phyloP scores from a whole-genome alignment of 1,139 yeast genomes.

The Pichia sp. region DNA sequence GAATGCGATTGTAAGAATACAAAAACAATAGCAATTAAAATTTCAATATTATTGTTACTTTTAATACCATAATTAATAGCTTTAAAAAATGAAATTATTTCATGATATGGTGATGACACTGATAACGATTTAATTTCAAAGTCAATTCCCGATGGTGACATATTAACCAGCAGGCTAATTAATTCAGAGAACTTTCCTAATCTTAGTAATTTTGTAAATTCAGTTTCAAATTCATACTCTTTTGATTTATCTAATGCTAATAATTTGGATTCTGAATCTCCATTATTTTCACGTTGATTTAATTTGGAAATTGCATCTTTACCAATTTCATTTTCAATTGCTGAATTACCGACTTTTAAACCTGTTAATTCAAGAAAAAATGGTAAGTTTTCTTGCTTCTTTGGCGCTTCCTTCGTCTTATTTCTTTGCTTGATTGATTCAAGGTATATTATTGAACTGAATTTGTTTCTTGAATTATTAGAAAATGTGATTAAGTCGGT shows the following conservation, averaged over 20 bases:
- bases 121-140: conserved; percentile 79
- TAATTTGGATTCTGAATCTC: conserved; percentile 17
- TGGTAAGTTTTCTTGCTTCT: conserved; percentile 80
- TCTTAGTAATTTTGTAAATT: conserved; percentile 63
- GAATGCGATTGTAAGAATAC: conserved; percentile 74
- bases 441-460: conserved; percentile 69
- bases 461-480: conserved; percentile 68
- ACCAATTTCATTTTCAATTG: conserved; percentile 53
- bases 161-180: conserved; percentile 46
- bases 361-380: conserved; percentile 67
- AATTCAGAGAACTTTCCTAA: conserved; percentile 46
- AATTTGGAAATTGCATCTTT: conserved; percentile 36
- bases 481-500: conserved; percentile 65
- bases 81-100: conserved; percentile 55
- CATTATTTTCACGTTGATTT: conserved; percentile 8
- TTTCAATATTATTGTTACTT: conserved; percentile 58
- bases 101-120: conserved; percentile 54
- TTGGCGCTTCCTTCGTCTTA: conserved; percentile 84
- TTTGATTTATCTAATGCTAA: conserved; percentile 26
- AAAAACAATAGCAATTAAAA: conserved; percentile 70
- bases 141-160: conserved; percentile 78
- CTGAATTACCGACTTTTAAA: conserved; percentile 62
- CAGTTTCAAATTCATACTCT: conserved; percentile 54
- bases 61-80: conserved; percentile 58
- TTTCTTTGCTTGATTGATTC: conserved; percentile 82